phyloP scores from a whole-genome alignment of 352 stramenopile genomes.

The Phytophthora europaea region DNA sequence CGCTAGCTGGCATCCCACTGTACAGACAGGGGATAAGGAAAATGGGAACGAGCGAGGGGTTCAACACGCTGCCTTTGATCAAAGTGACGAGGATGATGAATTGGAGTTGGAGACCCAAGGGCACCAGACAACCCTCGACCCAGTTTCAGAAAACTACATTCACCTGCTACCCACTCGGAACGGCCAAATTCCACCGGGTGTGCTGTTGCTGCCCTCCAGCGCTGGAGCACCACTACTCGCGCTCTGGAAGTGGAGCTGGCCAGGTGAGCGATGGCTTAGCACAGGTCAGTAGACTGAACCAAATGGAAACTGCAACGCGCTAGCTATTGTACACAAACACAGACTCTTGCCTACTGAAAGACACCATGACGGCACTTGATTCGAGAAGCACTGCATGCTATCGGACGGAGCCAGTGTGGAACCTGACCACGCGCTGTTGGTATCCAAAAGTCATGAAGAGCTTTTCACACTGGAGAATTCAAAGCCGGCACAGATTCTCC shows the following conservation, averaged over 20 bases:
- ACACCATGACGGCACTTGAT: too few relatives aligned
- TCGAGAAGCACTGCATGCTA: too few relatives aligned
- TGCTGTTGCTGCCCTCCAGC: slow-evolving; percentile 27
- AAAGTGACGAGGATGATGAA: slow-evolving; percentile 20
- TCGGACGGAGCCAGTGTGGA: neutral
- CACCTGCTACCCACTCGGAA: slow-evolving; percentile 37
- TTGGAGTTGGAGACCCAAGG: slow-evolving; percentile 9
- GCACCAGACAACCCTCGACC: neutral
- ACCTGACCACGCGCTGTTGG: neutral
- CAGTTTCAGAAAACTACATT: slow-evolving; percentile 21
- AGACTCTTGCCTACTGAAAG: too few relatives aligned
- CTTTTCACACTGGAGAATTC: neutral
- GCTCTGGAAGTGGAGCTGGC: slow-evolving; percentile 46
- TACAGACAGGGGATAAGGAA: neutral
- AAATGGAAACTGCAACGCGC: neutral
- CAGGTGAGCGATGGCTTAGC: slow-evolving; percentile 26
- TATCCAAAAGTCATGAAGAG: neutral
- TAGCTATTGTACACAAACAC: too few relatives aligned
- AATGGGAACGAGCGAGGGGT: neutral
- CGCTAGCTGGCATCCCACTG: slow-evolving; percentile 10
- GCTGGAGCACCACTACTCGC: slow-evolving; percentile 28
- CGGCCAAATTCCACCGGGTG: slow-evolving; percentile 35
- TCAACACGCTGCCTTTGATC: neutral
- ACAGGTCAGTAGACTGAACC: slow-evolving; percentile 17
- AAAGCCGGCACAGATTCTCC: neutral